These are phyloP conservation scores for Mycena metata DNA, from an alignment of 768 basidiomycete species.

Conservation along the genomic window DNA sequence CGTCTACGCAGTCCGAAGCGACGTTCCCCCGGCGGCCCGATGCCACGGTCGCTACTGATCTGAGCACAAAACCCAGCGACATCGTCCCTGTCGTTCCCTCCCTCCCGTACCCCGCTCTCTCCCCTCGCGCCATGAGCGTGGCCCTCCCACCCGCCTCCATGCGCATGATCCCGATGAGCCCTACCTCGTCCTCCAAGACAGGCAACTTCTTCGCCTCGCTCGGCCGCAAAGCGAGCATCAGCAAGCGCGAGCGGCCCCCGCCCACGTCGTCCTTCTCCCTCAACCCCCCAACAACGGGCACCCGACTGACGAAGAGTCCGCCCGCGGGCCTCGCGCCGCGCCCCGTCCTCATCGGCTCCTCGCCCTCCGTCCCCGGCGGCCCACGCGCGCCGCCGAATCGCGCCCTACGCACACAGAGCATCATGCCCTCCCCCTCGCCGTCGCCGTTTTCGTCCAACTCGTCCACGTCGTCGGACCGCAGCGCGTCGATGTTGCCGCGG, in stretches of 20 bases:
- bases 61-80: slow-evolving; percentile 64
- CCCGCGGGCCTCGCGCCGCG: slow-evolving; percentile 41
- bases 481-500: slow-evolving; percentile 46
- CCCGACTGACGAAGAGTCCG: slow-evolving; percentile 54
- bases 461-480: slow-evolving; percentile 43
- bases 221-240: slow-evolving; percentile 76
- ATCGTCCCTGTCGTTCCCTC: slow-evolving; percentile 68
- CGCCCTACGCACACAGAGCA: slow-evolving; percentile 76
- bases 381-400: slow-evolving; percentile 78
- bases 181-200: slow-evolving; percentile 50
- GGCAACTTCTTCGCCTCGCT: slow-evolving; percentile 82
- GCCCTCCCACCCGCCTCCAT: slow-evolving; percentile 59
- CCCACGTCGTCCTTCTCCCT: slow-evolving; percentile 26
- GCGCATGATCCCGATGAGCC: slow-evolving; percentile 57
- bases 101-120: slow-evolving; percentile 75
- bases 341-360: slow-evolving; percentile 45
- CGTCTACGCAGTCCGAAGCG: slow-evolving; percentile 79
- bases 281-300: slow-evolving; percentile 47
- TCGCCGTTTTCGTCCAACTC: slow-evolving; percentile 46
- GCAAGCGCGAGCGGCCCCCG: slow-evolving; percentile 49
- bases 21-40: slow-evolving; percentile 88
- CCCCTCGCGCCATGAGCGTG: slow-evolving; percentile 15
- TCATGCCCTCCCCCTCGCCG: slow-evolving; percentile 60
- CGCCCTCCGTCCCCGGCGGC: slow-evolving; percentile 78
- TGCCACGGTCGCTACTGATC: slow-evolving; percentile 82